These are phyloP conservation scores for Podaxis sp. DNA, from an alignment of 768 basidiomycete genomes.

Conservation along the genomic window DNA sequence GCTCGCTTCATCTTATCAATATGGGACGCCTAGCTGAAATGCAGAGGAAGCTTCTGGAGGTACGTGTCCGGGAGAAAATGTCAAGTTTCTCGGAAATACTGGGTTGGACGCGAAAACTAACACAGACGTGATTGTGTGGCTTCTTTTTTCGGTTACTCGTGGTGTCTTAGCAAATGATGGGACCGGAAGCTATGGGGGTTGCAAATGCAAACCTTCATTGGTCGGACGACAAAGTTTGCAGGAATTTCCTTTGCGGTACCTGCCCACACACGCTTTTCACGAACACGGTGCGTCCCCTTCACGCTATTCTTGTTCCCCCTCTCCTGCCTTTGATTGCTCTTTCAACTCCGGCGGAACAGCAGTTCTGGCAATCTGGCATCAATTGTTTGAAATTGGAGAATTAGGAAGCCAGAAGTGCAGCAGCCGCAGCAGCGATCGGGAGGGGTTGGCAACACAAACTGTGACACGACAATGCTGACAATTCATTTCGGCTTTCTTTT, in stretches of 20 bases:
- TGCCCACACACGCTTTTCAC: constrained; percentile 98
- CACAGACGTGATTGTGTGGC: not conserved
- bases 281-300: constrained; percentile 75
- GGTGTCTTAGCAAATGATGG: constrained; percentile 93
- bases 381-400: not conserved
- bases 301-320: constrained; percentile 6
- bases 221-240: constrained; percentile 97
- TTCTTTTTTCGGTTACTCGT: not conserved
- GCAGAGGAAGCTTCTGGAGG: constrained; percentile 87
- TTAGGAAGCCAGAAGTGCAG: constrained; percentile 11
- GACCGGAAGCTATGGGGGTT: constrained; percentile 98
- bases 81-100: not conserved
- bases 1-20: constrained; percentile 21
- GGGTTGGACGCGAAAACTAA: not conserved
- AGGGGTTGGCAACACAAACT: constrained; percentile 3
- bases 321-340: constrained; percentile 8
- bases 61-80: constrained; percentile 20
- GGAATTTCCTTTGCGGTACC: constrained; percentile 97
- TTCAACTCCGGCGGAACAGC: not conserved
- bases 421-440: constrained; percentile 4
- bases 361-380: not conserved
- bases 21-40: constrained; percentile 98
- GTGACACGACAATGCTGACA: not conserved
- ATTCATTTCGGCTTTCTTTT: constrained; percentile 10
- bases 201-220: constrained; percentile 90